Evolutionary conservation across 2,329 filamentous ascomycete genomes (phyloP), one percentile per base, ranked within the genome.

Genomic region (Fusarium sp.): DNA sequence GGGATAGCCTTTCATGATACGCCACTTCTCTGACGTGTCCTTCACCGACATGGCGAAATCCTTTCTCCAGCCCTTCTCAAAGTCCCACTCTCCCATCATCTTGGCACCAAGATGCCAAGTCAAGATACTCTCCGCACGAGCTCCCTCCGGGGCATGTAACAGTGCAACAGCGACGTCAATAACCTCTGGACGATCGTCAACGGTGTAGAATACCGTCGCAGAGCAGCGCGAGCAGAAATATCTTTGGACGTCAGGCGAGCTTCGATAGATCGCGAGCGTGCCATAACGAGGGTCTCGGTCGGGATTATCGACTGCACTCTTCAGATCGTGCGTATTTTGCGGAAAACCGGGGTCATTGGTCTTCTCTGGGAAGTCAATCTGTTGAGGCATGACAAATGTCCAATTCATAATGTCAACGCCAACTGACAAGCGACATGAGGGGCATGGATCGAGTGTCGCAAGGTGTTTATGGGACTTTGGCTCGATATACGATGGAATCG

Each of bases 181-280:
- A 12, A 85, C 67, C 1, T 83, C 79, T 0, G 82, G 79, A 4
- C 83, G 77, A 8, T 80, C 75, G 21, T 85, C 82, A 0, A 75
- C 75, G 0, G 83, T 81, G 64, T 86, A 88, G 61, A 88, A 87
- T 1, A 87, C 79, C 16, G 72, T 78, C 0, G 86, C 86, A 0
- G 85, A 86, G 77, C 87, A 88, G 3, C 70, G 79, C 1, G 81
- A 81, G 76, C 86, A 89, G 67, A 85, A 88, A 66, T 86, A 88
- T 3, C 86, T 78, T 62, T 86, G 81, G 2, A 86, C 84, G 19
- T 81, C 82, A 0, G 82, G 76, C 0, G 85, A 86, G 53, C 85
- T 87, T 13, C 75, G 71, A 69, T 85, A 86, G 33, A 82, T 81
- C 1, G 79, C 73, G 9, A 88, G 78, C 0, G 84, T 87, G 1